Conservation (phyloP, 2,329 filamentous ascomycete species). For the Arachnomyces sp. region DNA sequence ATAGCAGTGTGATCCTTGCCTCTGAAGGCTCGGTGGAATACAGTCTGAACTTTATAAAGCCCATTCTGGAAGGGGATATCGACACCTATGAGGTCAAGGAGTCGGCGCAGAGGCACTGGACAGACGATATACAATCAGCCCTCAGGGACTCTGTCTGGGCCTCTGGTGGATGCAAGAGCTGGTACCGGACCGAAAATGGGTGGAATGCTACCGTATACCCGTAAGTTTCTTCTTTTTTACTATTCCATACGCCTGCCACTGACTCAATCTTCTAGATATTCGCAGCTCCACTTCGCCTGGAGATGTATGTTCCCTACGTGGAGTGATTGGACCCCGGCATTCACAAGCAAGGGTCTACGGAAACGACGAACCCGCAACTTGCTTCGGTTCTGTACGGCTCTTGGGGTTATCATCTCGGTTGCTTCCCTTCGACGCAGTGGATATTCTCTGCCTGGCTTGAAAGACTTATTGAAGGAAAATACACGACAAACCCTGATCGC, state of each 20-base stretch:
- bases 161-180: slow-evolving; percentile 39
- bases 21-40: slow-evolving; percentile 55
- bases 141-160: slow-evolving; percentile 42
- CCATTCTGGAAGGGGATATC: slow-evolving; percentile 41
- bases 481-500: too few relatives aligned
- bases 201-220: slow-evolving; percentile 46
- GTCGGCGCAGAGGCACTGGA: slow-evolving; percentile 40
- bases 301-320: slow-evolving; percentile 46
- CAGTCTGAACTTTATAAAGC: slow-evolving; percentile 50
- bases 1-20: slow-evolving; percentile 52
- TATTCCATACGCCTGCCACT: slow-evolving; percentile 5
- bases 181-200: slow-evolving; percentile 41
- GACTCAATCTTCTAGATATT: slow-evolving; percentile 29
- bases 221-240: slow-evolving; percentile 20
- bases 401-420: slow-evolving; percentile 10
- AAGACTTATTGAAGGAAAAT: too few relatives aligned
- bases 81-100: slow-evolving; percentile 41
- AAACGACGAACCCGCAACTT: slow-evolving; percentile 19
- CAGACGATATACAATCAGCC: slow-evolving; percentile 38
- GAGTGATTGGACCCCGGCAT: slow-evolving; percentile 46
- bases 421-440: background rate
- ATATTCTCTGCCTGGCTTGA: slow-evolving; percentile 7
- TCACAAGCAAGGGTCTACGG: slow-evolving; percentile 40
- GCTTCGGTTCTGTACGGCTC: slow-evolving; percentile 15
- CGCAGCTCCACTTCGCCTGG: slow-evolving; percentile 44